phyloP scores from a whole-genome alignment of 257 asterid genomes.

The Buddleja alternifolia region DNA sequence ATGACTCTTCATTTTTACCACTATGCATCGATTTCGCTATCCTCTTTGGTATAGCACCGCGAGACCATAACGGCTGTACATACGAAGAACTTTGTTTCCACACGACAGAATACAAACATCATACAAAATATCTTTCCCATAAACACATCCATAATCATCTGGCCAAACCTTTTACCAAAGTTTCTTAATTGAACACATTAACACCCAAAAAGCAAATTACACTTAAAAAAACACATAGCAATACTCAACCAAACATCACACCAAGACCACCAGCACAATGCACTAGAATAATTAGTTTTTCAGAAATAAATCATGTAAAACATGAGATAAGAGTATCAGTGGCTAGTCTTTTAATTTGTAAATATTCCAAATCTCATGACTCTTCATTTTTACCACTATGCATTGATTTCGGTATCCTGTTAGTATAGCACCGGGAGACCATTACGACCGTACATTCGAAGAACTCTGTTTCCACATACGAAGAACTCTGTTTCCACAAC shows the following conservation, averaged over 20 bases:
- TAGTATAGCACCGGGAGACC: neutral
- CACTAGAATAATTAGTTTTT: neutral
- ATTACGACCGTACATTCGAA: neutral
- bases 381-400: slow-evolving; percentile 18
- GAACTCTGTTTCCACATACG: neutral
- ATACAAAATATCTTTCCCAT: neutral
- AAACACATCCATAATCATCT: slow-evolving; percentile 14
- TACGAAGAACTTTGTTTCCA: neutral
- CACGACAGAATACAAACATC: neutral
- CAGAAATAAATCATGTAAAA: neutral
- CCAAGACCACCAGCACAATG: neutral
- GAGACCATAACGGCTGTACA: neutral
- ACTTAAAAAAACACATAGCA: no score
- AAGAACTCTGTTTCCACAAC: no score
- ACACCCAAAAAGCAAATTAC: no score
- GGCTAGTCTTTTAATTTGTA: neutral
- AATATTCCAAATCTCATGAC: neutral
- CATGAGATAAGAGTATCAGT: neutral
- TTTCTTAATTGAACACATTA: neutral
- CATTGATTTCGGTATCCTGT: neutral
- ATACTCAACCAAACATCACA: no score
- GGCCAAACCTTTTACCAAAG: slow-evolving; percentile 1
- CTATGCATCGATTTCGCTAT: neutral
- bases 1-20: slow-evolving; percentile 15
- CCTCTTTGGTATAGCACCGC: neutral